A percentile compares a stretch with the other conserved stretches of the same genome.
Evolutionary conservation across 2,329 filamentous ascomycete genomes (phyloP).

Genomic region (Elsinoe ampelina): DNA sequence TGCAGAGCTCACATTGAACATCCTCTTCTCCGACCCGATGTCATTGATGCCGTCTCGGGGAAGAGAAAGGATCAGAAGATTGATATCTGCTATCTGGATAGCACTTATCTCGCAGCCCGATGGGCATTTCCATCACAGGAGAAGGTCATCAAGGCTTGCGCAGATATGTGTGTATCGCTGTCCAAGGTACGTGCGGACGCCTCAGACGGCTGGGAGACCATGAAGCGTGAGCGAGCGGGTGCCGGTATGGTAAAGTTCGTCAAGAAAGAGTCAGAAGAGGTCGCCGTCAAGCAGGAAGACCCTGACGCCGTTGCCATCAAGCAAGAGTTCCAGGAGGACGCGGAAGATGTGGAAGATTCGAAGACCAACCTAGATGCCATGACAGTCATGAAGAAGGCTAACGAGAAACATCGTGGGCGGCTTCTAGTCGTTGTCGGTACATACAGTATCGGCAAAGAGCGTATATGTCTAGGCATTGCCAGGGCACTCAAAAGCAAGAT

Average conservation of each 20-base stretch:
- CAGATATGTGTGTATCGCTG: constrained; percentile 73
- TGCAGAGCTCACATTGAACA: constrained; percentile 77
- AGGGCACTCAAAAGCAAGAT: constrained; percentile 80
- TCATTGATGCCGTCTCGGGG: constrained; percentile 59
- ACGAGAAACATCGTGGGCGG: constrained; percentile 46
- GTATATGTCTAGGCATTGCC: constrained; percentile 87
- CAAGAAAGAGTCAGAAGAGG: constrained; percentile 33
- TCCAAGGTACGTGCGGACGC: constrained; percentile 55
- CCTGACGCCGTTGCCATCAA: too few relatives aligned
- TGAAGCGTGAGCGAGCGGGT: constrained; percentile 46
- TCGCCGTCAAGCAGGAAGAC: constrained; percentile 32
- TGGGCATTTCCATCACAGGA: constrained; percentile 88
- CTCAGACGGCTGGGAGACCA: constrained; percentile 46
- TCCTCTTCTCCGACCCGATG: constrained; percentile 67
- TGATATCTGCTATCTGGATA: constrained; percentile 93
- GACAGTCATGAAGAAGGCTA: constrained; percentile 24
- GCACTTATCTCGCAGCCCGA: constrained; percentile 89
- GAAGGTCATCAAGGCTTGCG: constrained; percentile 78
- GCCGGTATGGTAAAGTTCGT: constrained; percentile 57
- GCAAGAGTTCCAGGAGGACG: too few relatives aligned
- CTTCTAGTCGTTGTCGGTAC: constrained; percentile 90
- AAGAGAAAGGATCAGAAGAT: constrained; percentile 74
- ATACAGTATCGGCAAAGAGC: constrained; percentile 96
- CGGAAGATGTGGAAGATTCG: constrained; percentile 28
- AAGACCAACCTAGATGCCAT: constrained; percentile 20